A percentile compares a stretch with the other conserved stretches of the same genome.
Evolutionary conservation across 106 monocot genomes (phyloP).

Genomic region (Dendrobium catenatum): DNA sequence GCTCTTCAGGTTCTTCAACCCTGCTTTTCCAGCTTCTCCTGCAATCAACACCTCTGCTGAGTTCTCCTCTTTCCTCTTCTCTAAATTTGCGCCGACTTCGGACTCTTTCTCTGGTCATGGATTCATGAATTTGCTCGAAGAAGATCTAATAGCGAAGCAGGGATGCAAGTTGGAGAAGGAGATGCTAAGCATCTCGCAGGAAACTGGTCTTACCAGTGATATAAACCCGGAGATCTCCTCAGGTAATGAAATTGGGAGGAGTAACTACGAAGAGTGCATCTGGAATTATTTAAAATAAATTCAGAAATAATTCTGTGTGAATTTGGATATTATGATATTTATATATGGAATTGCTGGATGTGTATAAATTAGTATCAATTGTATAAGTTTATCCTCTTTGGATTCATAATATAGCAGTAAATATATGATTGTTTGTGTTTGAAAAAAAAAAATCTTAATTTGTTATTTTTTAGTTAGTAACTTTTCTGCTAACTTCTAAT

Average conservation of each 20-base stretch:
- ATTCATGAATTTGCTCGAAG: neutral
- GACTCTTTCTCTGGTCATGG: neutral
- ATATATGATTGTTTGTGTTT: neutral
- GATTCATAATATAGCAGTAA: neutral
- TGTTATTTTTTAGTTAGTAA: no score
- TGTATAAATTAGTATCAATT: neutral
- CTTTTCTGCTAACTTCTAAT: no score
- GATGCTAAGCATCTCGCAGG: neutral
- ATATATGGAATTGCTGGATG: neutral
- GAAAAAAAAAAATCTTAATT: neutral
- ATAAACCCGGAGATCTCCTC: neutral
- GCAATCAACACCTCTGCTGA: neutral
- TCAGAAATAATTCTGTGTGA: neutral
- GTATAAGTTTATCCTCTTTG: neutral
- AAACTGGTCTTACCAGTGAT: neutral
- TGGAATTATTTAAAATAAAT: neutral
- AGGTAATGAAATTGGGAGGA: neutral
- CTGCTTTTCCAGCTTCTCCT: neutral
- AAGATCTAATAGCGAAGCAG: neutral
- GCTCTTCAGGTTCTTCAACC: neutral
- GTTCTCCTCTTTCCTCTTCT: neutral
- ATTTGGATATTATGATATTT: neutral
- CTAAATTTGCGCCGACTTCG: neutral
- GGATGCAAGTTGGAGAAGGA: conserved; percentile 6
- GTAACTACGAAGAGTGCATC: neutral